phyloP scores from a whole-genome alignment of 1,284 basidiomycete species.

The Gomphus sp. region DNA sequence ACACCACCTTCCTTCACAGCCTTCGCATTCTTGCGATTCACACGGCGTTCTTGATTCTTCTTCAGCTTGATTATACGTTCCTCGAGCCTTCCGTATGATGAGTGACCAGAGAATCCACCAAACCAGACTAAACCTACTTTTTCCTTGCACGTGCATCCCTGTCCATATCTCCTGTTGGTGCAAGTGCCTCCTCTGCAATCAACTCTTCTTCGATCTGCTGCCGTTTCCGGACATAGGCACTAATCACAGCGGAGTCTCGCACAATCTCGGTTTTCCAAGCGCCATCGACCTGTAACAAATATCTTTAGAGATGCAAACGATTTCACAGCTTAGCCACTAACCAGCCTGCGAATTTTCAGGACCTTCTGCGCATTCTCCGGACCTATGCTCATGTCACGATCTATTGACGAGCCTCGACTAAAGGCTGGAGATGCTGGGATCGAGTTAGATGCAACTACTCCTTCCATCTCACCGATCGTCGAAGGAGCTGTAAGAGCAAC shows the following conservation, averaged over 20 bases:
- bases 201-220: conserved; percentile 83
- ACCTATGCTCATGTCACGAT: conserved; percentile 53
- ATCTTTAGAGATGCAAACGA: conserved; percentile 1
- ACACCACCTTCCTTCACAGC: conserved; percentile 76
- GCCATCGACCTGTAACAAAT: conserved; percentile 56
- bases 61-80: conserved; percentile 93
- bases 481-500: not conserved
- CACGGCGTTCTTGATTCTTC: conserved; percentile 91
- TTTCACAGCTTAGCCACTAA: conserved; percentile 26
- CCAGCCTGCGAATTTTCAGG: conserved; percentile 75
- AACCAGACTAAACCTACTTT: conserved; percentile 41
- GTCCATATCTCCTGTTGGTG: conserved; percentile 85
- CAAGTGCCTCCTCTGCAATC: conserved; percentile 76
- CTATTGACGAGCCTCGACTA: conserved; percentile 65
- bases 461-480: not conserved
- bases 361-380: conserved; percentile 54
- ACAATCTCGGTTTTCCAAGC: conserved; percentile 89
- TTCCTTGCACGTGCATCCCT: conserved; percentile 79
- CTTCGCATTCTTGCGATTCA: conserved; percentile 93
- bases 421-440: conserved; percentile 46
- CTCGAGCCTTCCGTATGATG: conserved; percentile 46
- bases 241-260: conserved; percentile 87
- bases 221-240: conserved; percentile 80
- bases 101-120: conserved; percentile 12
- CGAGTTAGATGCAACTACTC: conserved; percentile 14